These are phyloP conservation scores for Berkeleyomyces basicola DNA, from an alignment of 2,329 filamentous ascomycete species.

Conservation along the genomic window DNA sequence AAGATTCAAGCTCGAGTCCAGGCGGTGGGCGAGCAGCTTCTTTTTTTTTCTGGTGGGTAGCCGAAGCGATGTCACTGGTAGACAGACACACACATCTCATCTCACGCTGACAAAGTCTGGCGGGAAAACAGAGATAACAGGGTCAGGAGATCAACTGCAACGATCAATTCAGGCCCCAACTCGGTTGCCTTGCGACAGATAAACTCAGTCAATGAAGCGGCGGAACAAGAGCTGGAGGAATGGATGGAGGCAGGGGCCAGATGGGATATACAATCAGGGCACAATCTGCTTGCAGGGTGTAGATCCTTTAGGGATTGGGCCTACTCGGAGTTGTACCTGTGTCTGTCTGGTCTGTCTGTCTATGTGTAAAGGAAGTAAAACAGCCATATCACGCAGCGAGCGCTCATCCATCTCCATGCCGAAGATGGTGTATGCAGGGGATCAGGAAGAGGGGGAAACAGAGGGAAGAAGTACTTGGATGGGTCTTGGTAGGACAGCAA, in stretches of 20 bases:
- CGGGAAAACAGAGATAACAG: not conserved
- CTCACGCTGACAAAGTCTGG: not conserved
- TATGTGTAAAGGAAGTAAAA: not conserved
- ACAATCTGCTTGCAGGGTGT: not conserved
- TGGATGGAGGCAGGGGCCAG: conserved; percentile 2
- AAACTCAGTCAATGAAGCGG: not conserved
- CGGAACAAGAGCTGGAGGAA: not conserved
- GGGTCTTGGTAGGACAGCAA: not conserved
- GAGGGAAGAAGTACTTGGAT: not conserved
- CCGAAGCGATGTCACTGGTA: no score
- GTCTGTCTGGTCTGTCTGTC: no score
- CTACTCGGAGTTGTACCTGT: not conserved
- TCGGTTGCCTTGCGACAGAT: not conserved
- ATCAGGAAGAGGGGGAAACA: not conserved
- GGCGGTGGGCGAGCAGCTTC: no score
- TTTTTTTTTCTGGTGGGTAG: no score
- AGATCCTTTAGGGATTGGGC: not conserved
- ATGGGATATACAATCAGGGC: not conserved
- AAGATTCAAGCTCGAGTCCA: no score
- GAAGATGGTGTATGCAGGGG: conserved; percentile 1
- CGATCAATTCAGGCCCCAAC: not conserved
- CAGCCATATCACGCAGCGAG: not conserved
- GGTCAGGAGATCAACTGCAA: not conserved
- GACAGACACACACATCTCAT: not conserved
- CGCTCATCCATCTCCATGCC: not conserved